Evolutionary conservation across 129 eudicot species (phyloP).

Genomic region (Pittosporum tobira): DNA sequence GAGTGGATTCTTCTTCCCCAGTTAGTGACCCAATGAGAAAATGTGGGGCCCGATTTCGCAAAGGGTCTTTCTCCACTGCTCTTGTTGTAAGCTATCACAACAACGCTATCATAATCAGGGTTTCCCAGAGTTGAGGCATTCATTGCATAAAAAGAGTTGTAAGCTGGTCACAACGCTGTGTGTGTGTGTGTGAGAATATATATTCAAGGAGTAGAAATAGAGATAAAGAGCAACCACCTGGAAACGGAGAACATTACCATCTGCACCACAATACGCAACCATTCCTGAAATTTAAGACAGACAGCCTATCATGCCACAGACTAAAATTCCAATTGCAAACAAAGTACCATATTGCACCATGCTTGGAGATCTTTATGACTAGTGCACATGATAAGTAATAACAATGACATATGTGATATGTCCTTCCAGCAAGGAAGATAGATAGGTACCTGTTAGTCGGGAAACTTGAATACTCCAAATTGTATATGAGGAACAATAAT

Average conservation of each 20-base stretch:
- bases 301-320: not conserved
- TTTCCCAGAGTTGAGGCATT: not conserved
- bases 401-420: not conserved
- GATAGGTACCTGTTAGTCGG: constrained; percentile 41
- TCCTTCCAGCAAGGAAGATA: not conserved
- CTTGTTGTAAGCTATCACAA: constrained; percentile 61
- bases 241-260: constrained; percentile 70
- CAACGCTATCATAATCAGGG: not conserved
- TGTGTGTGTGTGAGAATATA: too few species aligned
- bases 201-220: too few species aligned
- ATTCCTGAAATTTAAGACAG: constrained; percentile 35
- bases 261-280: constrained; percentile 87
- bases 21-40: constrained; percentile 66
- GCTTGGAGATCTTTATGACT: not conserved
- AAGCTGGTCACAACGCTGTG: too few species aligned
- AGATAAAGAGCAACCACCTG: constrained; percentile 41
- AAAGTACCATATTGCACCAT: not conserved
- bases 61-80: constrained; percentile 60
- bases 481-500: constrained; percentile 52
- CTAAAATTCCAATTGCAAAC: not conserved
- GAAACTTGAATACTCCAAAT: constrained; percentile 82
- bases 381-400: not conserved
- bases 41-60: constrained; percentile 61
- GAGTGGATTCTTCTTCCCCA: constrained; percentile 44
- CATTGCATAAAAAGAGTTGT: too few species aligned